Evolutionary conservation across 805 yeast genomes (phyloP), one percentile per base, ranked within the genome.

Genomic region (Hanseniaspora mollemarum): DNA sequence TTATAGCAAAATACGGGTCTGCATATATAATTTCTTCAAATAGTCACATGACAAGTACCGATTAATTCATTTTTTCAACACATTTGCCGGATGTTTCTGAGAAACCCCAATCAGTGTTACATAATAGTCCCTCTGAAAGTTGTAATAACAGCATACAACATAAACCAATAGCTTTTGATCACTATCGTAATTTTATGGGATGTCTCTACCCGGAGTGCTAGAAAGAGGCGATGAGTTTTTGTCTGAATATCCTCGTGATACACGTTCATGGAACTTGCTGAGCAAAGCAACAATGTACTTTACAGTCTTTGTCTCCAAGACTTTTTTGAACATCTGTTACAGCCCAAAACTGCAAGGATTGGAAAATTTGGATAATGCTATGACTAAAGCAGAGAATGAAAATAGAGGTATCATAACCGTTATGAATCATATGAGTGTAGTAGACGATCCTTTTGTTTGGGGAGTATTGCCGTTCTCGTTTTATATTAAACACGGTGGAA

Each of bases 391-490:
- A 0, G 66, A 80, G 43, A 56, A 58, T 1, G 90, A 87, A 58
- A 77, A 82, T 53, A 68, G 96, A 41, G 83, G 92, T 0, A 63
- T 90, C 1, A 57, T 90, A 54, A 90, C 97, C 0, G 74, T 86
- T 15, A 86, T 87, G 95, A 88, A 88, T 63, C 96, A 87, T 61
- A 84, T 86, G 92, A 81, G 88, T 2, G 83, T 69, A 3, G 83
- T 87, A 22, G 98, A 90, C 62, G 98, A 90, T 60, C 98, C 98
- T 0, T 73, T 84, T 32, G 68, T 86, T 40, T 90, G 94, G 85
- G 95, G 94, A 0, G 76, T 83, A 32, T 70, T 88, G 53, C 95
- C 96, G 0, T 73, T 80, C 76, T 71, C 77, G 35, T 76, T 75
- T 57, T 83, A 77, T 57, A 64, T 69, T 13, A 76, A 78, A 51